phyloP scores from a whole-genome alignment of 148 eudicot genomes.

The Rhododendron ovatum region DNA sequence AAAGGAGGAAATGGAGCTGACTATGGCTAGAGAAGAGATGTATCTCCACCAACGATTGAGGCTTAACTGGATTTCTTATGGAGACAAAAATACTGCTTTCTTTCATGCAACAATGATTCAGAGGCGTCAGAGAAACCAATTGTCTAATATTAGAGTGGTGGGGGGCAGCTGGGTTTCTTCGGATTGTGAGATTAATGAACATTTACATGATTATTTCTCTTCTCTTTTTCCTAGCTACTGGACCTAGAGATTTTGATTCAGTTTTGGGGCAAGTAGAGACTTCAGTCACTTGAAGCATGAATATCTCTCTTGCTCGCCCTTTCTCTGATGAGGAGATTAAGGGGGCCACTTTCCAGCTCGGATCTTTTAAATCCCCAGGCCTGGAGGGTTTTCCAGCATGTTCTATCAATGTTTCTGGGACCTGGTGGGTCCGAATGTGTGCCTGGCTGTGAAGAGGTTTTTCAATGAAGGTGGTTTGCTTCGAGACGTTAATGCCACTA shows the following conservation, averaged over 20 bases:
- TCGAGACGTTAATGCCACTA: neutral
- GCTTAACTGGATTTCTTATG: neutral
- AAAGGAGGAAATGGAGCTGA: no score
- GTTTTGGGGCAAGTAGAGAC: no score
- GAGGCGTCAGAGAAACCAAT: neutral
- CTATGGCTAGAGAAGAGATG: neutral
- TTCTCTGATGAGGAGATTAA: neutral
- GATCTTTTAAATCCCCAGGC: neutral
- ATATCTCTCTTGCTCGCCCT: fast-evolving
- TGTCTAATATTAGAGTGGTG: neutral
- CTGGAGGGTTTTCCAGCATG: neutral
- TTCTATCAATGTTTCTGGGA: neutral
- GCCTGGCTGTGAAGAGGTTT: neutral
- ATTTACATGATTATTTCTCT: fast-evolving
- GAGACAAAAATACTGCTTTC: neutral
- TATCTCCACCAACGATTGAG: neutral
- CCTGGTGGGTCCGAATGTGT: neutral
- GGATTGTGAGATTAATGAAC: neutral
- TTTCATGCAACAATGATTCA: neutral
- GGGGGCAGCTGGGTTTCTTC: neutral
- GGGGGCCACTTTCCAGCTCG: neutral
- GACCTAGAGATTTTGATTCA: neutral
- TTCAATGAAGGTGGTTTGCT: neutral
- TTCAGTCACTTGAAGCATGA: fast-evolving
- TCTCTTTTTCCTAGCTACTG: neutral